Conservation (phyloP, 2,329 filamentous ascomycete genomes). For the Colletotrichum coccodes region DNA sequence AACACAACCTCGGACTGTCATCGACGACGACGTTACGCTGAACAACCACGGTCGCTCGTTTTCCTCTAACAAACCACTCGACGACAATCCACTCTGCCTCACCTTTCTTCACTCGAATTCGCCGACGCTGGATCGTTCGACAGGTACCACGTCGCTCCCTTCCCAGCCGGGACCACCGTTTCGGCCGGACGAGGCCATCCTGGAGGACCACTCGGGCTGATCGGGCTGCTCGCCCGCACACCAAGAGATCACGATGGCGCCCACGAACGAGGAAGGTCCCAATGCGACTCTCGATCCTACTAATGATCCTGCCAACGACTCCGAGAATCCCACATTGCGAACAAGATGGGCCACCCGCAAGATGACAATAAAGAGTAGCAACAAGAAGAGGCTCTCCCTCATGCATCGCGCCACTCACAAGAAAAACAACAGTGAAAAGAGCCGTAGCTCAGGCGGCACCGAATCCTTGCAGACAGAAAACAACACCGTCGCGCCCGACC, state of each 20-base stretch:
- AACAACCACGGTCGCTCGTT: constrained; percentile 30
- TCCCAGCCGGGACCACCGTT: constrained; percentile 25
- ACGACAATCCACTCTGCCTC: background rate
- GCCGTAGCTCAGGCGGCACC: constrained; percentile 57
- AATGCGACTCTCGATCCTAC: background rate
- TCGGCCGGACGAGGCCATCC: constrained; percentile 46
- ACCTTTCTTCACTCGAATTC: background rate
- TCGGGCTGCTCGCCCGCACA: constrained; percentile 44
- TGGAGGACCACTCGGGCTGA: constrained; percentile 53
- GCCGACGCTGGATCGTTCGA: constrained; percentile 13
- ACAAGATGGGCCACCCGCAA: constrained; percentile 98
- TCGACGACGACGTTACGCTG: constrained; percentile 29
- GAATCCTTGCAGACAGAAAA: constrained; percentile 38
- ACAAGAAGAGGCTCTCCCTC: constrained; percentile 84
- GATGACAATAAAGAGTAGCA: constrained; percentile 78
- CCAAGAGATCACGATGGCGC: constrained; percentile 39
- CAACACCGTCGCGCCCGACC: constrained; percentile 41
- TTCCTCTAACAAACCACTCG: background rate
- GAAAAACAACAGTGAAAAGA: constrained; percentile 74
- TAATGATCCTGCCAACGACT: constrained; percentile 29
- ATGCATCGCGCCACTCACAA: constrained; percentile 79
- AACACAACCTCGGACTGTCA: constrained; percentile 28
- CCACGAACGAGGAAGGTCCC: constrained; percentile 28
- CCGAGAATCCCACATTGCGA: constrained; percentile 67
- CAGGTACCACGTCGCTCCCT: background rate